A percentile compares a stretch with the other conserved stretches of the same genome.
These are phyloP conservation scores for Podochytrium sp. DNA, from an alignment of 192 early-diverging fungal species.

Conservation along the genomic window DNA sequence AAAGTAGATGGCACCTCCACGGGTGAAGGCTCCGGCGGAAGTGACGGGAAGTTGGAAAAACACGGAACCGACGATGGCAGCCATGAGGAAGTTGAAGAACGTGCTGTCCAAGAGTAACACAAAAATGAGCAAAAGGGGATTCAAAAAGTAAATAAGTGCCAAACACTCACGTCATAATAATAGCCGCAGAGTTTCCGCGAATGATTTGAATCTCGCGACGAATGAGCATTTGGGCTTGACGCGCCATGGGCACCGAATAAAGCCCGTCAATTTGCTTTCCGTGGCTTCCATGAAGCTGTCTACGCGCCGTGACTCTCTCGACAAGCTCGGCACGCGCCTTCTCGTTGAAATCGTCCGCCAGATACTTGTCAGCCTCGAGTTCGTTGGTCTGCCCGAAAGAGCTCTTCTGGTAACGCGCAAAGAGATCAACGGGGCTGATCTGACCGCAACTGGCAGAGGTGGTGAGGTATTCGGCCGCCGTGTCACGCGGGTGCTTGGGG, in stretches of 20 bases:
- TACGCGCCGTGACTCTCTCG: neutral
- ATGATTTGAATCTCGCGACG: slow-evolving; percentile 69
- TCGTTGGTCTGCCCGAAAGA: neutral
- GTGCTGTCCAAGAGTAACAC: slow-evolving; percentile 10
- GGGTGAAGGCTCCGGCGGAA: slow-evolving; percentile 71
- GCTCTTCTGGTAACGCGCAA: neutral
- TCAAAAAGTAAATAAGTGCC: neutral
- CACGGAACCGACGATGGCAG: slow-evolving; percentile 72
- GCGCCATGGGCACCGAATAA: neutral
- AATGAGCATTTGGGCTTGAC: slow-evolving; percentile 37
- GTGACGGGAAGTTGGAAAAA: slow-evolving; percentile 64
- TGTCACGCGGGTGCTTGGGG: slow-evolving; percentile 21
- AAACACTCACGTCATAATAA: slow-evolving; percentile 56
- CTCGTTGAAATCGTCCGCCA: neutral
- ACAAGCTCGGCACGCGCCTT: neutral
- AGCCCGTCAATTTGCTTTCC: slow-evolving; percentile 1
- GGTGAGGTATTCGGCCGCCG: slow-evolving; percentile 22
- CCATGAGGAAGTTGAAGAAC: slow-evolving; percentile 64
- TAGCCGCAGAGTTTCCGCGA: slow-evolving; percentile 51
- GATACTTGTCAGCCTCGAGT: neutral
- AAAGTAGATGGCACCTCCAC: slow-evolving; percentile 78
- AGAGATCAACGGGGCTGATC: slow-evolving; percentile 19
- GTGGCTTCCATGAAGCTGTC: neutral
- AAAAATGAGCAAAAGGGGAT: neutral
- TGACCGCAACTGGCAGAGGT: slow-evolving; percentile 4